phyloP scores from a whole-genome alignment of 495 filamentous ascomycete species.

The Xylaria castorea region DNA sequence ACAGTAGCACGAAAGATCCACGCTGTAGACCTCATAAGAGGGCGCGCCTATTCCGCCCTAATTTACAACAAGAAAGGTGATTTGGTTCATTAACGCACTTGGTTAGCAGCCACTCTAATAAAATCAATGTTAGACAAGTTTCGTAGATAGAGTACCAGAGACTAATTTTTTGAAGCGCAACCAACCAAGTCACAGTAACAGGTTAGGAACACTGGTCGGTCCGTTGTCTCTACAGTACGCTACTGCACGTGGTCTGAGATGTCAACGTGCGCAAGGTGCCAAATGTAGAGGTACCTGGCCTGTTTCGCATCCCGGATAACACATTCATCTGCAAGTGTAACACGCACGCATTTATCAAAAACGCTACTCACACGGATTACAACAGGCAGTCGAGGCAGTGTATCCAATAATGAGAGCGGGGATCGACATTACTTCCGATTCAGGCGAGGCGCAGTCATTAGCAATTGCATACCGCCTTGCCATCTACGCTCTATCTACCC shows the following conservation, averaged over 20 bases:
- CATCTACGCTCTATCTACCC: background rate
- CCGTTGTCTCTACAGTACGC: too few relatives aligned
- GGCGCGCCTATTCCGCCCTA: background rate
- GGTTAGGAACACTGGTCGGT: background rate
- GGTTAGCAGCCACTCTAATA: background rate
- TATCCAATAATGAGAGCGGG: background rate
- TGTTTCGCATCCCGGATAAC: constrained; percentile 13
- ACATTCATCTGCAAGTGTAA: background rate
- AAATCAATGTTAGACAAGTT: background rate
- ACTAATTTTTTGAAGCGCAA: background rate
- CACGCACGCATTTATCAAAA: constrained; percentile 6
- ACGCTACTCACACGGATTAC: background rate
- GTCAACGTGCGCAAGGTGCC: background rate
- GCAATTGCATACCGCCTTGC: background rate
- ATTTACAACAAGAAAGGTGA: background rate
- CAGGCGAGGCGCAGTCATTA: constrained; percentile 7
- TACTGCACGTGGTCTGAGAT: background rate
- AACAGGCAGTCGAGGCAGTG: too few relatives aligned
- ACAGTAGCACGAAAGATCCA: background rate
- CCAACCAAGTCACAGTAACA: background rate
- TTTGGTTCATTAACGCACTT: background rate
- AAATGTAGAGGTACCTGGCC: background rate
- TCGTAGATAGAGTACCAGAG: background rate
- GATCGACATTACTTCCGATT: constrained; percentile 14
- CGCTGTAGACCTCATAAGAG: background rate